A percentile compares a stretch with the other conserved stretches of the same genome.
phyloP scores from a whole-genome alignment of 257 asterid species.

The Fraxinus pennsylvanica region DNA sequence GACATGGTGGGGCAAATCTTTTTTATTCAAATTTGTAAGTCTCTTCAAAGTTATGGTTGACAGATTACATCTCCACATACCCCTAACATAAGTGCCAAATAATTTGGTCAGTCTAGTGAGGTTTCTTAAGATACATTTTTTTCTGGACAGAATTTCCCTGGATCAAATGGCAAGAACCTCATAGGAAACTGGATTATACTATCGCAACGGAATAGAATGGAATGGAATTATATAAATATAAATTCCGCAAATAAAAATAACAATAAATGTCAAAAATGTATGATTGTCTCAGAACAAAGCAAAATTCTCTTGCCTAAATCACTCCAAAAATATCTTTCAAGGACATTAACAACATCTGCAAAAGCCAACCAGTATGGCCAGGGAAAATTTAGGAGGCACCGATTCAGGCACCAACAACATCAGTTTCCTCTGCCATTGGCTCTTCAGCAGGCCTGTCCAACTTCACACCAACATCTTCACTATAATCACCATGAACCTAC shows the following conservation, averaged over 20 bases:
- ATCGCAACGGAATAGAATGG: neutral
- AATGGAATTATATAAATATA: neutral
- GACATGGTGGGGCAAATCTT: no score
- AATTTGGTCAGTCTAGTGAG: no score
- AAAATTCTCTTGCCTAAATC: constrained; percentile 21
- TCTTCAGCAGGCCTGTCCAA: constrained; percentile 74
- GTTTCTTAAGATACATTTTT: no score
- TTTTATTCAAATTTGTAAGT: no score
- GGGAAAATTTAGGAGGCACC: neutral
- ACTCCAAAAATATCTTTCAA: constrained; percentile 8
- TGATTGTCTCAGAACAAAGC: neutral
- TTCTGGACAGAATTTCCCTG: no score
- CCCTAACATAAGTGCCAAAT: neutral
- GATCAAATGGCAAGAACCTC: neutral
- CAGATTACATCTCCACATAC: no score
- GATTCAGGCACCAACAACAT: constrained; percentile 62
- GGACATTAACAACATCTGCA: constrained; percentile 15
- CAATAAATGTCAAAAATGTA: neutral
- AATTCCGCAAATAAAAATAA: neutral
- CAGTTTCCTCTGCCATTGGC: constrained; percentile 53
- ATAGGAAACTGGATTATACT: neutral
- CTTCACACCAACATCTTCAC: constrained; percentile 65
- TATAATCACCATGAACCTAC: constrained; percentile 73
- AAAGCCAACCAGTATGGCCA: neutral
- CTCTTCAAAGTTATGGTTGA: no score